Evolutionary conservation across 2,329 filamentous ascomycete genomes (phyloP).

Genomic region (Talaromyces sp.): DNA sequence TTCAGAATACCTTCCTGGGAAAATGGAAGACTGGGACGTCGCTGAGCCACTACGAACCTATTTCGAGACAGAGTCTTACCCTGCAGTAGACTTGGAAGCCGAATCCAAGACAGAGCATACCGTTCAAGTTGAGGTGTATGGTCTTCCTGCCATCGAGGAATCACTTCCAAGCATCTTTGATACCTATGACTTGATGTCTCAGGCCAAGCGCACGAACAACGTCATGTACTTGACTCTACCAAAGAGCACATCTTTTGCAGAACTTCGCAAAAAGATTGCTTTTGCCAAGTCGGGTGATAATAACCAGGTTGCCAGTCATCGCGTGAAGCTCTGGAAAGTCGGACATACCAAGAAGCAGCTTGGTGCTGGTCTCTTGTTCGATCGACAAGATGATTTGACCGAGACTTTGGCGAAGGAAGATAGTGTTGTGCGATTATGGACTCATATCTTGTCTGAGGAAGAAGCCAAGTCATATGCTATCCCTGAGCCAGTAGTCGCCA

Average conservation of each 20-base stretch:
- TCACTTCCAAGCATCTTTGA: conserved; percentile 39
- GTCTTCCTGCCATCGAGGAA: conserved; percentile 32
- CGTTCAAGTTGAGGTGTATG: conserved; percentile 42
- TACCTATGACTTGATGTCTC: conserved; percentile 43
- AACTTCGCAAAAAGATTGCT: conserved; percentile 38
- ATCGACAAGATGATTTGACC: conserved; percentile 33
- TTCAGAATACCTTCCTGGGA: conserved; percentile 40
- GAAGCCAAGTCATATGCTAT: conserved; percentile 35
- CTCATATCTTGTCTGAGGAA: conserved; percentile 38
- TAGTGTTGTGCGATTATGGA: conserved; percentile 36
- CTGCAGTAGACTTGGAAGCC: conserved; percentile 15
- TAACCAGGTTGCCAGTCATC: conserved; percentile 28
- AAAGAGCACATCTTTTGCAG: conserved; percentile 31
- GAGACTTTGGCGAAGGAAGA: conserved; percentile 28
- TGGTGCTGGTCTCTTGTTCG: conserved; percentile 34
- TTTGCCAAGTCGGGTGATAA: conserved; percentile 28
- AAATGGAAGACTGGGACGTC: conserved; percentile 49
- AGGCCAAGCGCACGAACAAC: conserved; percentile 32
- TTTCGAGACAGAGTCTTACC: conserved; percentile 32
- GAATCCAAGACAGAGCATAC: conserved; percentile 18
- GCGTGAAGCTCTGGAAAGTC: conserved; percentile 42
- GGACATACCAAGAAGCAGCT: conserved; percentile 34
- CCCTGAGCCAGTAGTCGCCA: conserved; percentile 29
- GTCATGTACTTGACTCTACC: conserved; percentile 38
- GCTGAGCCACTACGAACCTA: conserved; percentile 42